phyloP scores from a whole-genome alignment of 2,329 filamentous ascomycete genomes.

The Fusarium nematophilum region DNA sequence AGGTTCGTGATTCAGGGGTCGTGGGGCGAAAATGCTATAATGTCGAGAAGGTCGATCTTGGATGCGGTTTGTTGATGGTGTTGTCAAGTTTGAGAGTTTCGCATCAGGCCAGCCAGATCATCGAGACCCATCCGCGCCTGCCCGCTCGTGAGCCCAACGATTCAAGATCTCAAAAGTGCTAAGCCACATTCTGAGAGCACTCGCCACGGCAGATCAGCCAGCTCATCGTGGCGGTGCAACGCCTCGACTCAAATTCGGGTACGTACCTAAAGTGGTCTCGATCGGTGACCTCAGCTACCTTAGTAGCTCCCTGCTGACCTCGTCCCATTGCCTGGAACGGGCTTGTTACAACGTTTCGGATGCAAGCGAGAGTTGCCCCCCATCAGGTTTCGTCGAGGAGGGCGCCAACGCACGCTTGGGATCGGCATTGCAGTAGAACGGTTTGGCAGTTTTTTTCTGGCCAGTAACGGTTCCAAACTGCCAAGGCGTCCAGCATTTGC shows the following conservation, averaged over 20 bases:
- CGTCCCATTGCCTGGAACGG: neutral
- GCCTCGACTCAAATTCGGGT: too few relatives aligned
- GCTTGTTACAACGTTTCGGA: constrained; percentile 29
- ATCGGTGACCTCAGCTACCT: too few relatives aligned
- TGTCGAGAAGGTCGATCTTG: constrained; percentile 14
- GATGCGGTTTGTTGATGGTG: constrained; percentile 34
- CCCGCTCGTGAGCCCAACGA: constrained; percentile 30
- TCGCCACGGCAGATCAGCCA: constrained; percentile 24
- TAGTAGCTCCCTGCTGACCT: too few relatives aligned
- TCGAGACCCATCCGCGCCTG: constrained; percentile 39
- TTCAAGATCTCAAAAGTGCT: constrained; percentile 18
- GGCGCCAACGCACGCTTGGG: constrained; percentile 25
- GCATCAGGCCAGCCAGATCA: constrained; percentile 37
- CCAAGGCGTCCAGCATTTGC: constrained; percentile 14
- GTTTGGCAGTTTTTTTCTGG: constrained; percentile 25
- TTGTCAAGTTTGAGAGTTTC: constrained; percentile 37
- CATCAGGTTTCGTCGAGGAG: neutral
- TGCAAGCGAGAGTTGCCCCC: constrained; percentile 22
- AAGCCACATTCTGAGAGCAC: constrained; percentile 18
- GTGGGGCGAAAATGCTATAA: constrained; percentile 22
- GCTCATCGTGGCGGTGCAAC: constrained; percentile 35
- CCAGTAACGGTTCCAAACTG: constrained; percentile 12
- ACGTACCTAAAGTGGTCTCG: too few relatives aligned
- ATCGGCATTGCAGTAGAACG: constrained; percentile 25
- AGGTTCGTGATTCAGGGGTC: constrained; percentile 21